Percentiles rank a stretch among this genome's conserved stretches.
Evolutionary conservation across 345 rosid genomes (phyloP).

Genomic region (Eucalyptus erythrocorys): DNA sequence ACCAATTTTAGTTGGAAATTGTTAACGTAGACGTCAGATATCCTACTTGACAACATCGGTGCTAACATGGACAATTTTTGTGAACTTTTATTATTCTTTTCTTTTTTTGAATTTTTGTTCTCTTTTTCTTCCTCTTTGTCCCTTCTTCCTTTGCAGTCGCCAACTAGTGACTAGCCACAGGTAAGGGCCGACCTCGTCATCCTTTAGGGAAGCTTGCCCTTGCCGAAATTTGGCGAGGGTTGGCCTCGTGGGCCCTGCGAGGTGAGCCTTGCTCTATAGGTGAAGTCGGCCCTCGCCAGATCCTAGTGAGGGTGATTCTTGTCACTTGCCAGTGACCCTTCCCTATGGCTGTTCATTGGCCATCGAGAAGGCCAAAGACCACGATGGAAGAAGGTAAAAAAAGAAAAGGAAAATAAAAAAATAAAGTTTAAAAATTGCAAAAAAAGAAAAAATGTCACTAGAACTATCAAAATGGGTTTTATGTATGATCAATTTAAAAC

Average conservation of each 20-base stretch:
- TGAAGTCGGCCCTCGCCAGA: rapidly evolving
- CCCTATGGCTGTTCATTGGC: not conserved
- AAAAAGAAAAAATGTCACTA: too few relatives aligned
- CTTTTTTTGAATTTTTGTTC: too few relatives aligned
- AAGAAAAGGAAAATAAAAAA: rapidly evolving
- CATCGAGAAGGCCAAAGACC: not conserved
- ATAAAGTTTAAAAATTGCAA: too few relatives aligned
- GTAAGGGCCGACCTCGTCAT: not conserved
- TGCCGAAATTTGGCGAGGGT: rapidly evolving
- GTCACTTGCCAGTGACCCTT: not conserved
- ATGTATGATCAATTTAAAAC: too few relatives aligned
- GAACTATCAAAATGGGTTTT: too few relatives aligned
- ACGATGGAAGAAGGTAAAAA: not conserved
- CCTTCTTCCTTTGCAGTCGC: not conserved
- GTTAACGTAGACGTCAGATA: rapidly evolving
- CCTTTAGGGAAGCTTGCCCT: not conserved
- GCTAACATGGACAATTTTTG: too few relatives aligned
- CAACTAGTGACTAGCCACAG: rapidly evolving
- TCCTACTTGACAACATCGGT: not conserved
- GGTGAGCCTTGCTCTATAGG: not conserved
- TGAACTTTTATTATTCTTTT: too few relatives aligned
- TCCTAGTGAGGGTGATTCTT: not conserved
- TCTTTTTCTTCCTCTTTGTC: not conserved
- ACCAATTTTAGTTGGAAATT: not conserved
- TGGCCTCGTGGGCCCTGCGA: not conserved